Evolutionary conservation across 139 green algal genomes (phyloP), one percentile per base, ranked within the genome.

Genomic region (Yamagishiella unicocca): DNA sequence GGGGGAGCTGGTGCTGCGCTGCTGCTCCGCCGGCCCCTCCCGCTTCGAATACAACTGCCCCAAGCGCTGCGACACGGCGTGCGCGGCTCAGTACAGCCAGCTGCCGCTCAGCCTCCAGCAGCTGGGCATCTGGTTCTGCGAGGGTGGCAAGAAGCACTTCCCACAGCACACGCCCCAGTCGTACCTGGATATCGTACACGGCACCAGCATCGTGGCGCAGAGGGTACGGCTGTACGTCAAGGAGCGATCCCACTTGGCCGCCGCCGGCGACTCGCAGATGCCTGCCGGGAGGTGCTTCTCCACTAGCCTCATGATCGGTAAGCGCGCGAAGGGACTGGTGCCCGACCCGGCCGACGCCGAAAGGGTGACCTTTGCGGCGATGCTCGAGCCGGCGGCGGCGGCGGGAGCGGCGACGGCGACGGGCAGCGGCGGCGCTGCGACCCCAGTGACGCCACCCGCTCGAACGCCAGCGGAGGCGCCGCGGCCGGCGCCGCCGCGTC

Each of bases 101-200:
- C 35, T 50, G 67, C 46, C 35, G 7, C 29, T 14, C n/a, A n/a
- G n/a, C n/a, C n/a, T n/a, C n/a, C n/a, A n/a, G n/a, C 22, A 46
- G 14, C 4, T 35, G 12, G 70, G 70, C 38, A 5, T 77, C 7
- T 77, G 70, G 70, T 77, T 77, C 40, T 77, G 70, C 70, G 70
- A 40, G 24, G 4, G 40, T 1, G 70, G 40, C 22, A 22, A 25
- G 10, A 45, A 35, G 40, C 38, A 27, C 40, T 24, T 55, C 70
- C 70, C 70, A 10, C 8, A 29, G 40, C 70, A 77, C 70, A 77
- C 70, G 2, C 8, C 70, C 40, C 25, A 7, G 10, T 21, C 2
- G 7, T 58, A 58, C 70, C 70, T 77, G 70, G 70, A 55, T 25
- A 40, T n/a, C 17, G 24, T 54, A 0, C 22, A 77, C 70, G 24